Evolutionary conservation across 805 yeast genomes (phyloP), one percentile per base, ranked within the genome.

Genomic region (Saturnispora gosingensis): DNA sequence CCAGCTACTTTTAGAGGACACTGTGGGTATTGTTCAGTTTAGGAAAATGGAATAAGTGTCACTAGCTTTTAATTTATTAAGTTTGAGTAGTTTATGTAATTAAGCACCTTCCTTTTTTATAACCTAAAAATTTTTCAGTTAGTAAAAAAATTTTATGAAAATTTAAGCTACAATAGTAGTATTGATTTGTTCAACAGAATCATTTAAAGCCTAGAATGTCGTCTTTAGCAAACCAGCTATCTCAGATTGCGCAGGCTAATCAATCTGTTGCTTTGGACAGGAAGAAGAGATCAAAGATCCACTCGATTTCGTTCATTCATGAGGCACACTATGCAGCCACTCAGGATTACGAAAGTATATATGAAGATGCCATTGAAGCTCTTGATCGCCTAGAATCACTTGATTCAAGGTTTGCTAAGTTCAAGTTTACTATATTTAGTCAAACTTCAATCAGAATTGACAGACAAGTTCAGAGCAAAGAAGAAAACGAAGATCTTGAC

Each of bases 321-420:
- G 95, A 88, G 43, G 76, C 96, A 9, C 81, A 83, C 60, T 82
- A 81, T 54, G 99, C 99, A 16, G 87, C 95, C n/a, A 78, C 90
- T 35, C 98, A 93, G 71, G 99, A 93, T 66, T 90, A 80, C 61
- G 97, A 89, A 59, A 74, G 83, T 44, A 81, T 93, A 53, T 85
- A 76, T 62, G 77, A 82, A 49, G 78, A 78, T 51, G 84, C 93
- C 2, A 60, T 77, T 6, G 93, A 85, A 52, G 96, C 95, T 0
- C 73, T 90, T 44, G 81, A 78, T 30, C 90, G 86, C 58, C 72
- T 93, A 49, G 78, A 76, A 44, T 71, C 76, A 18, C 67, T 91
- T 28, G 97, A 93, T 61, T 73, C 77, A n/a, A 75, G 91, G 49
- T 91, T 93, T 66, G 64, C 72, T 3, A 76, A 75, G 57, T 93